Conservation (phyloP, 768 basidiomycete species). For the Tylopilus balloui region DNA sequence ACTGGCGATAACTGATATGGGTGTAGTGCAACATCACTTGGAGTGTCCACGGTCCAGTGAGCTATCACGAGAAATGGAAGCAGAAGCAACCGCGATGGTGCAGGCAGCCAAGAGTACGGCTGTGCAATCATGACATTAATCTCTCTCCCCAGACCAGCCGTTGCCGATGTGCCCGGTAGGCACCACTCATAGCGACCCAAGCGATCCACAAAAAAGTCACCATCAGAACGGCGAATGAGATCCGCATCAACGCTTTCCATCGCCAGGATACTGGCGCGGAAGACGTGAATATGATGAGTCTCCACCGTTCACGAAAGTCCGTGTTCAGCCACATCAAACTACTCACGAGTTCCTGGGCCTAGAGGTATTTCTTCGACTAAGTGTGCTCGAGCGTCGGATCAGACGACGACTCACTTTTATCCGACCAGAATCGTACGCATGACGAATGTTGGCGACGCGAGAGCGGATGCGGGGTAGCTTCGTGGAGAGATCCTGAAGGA, state of each 20-base stretch:
- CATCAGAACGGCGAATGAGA: slow-evolving; percentile 54
- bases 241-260: slow-evolving; percentile 63
- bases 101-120: not conserved
- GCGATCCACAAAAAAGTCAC: slow-evolving; percentile 54
- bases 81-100: not conserved
- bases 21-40: not conserved
- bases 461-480: slow-evolving; percentile 56
- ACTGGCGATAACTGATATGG: not conserved
- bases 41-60: not conserved
- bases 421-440: slow-evolving; percentile 69
- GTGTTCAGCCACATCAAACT: slow-evolving; percentile 76
- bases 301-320: slow-evolving; percentile 72
- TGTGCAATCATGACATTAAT: slow-evolving; percentile 53
- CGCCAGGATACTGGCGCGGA: slow-evolving; percentile 67
- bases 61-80: not conserved
- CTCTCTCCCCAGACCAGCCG: slow-evolving; percentile 77
- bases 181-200: slow-evolving; percentile 61
- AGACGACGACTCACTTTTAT: slow-evolving; percentile 45
- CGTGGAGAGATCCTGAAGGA: slow-evolving; percentile 53
- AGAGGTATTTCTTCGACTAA: not conserved
- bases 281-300: slow-evolving; percentile 68
- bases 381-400: not conserved
- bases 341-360: slow-evolving; percentile 64
- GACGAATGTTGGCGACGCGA: slow-evolving; percentile 57
- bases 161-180: slow-evolving; percentile 69